Evolutionary conservation across 2,329 filamentous ascomycete species (phyloP).

Genomic region (Fusarium sp.): DNA sequence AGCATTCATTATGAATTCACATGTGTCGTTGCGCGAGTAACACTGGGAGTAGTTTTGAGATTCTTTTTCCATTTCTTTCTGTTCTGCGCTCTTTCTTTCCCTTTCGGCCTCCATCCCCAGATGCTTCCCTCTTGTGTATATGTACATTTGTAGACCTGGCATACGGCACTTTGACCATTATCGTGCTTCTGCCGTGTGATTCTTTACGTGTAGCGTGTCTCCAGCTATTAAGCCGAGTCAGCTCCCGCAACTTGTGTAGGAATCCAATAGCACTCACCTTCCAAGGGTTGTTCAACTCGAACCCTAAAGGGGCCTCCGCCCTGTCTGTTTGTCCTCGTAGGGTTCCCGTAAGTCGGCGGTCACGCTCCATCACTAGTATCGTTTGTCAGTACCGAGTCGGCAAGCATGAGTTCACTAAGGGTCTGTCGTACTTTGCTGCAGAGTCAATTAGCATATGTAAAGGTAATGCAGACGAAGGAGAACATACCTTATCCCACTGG

Average conservation of each 20-base stretch:
- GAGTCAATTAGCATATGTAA: conserved; percentile 49
- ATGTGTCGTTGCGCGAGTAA: neutral
- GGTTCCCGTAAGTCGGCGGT: conserved; percentile 72
- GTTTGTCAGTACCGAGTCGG: conserved; percentile 15
- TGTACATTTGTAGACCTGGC: conserved; percentile 37
- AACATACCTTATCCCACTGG: conserved; percentile 74
- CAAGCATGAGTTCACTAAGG: neutral
- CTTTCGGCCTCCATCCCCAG: conserved; percentile 17
- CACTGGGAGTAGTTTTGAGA: conserved; percentile 7
- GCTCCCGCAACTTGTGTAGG: neutral
- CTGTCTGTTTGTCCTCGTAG: conserved; percentile 72
- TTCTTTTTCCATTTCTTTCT: conserved; percentile 36
- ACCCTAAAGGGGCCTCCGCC: conserved; percentile 70
- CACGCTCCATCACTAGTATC: conserved; percentile 75
- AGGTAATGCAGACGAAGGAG: neutral
- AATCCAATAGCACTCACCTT: conserved; percentile 63
- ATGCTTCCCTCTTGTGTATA: conserved; percentile 34
- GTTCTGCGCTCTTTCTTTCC: conserved; percentile 13
- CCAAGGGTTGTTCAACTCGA: conserved; percentile 76
- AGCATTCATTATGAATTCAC: neutral
- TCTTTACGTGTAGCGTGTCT: conserved; percentile 66
- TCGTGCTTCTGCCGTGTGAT: conserved; percentile 5
- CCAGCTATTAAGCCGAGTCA: conserved; percentile 59
- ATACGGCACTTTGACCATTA: conserved; percentile 24
- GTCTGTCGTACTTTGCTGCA: conserved; percentile 68